A percentile compares a stretch with the other conserved stretches of the same genome.
Evolutionary conservation across 208 protist species (phyloP).

Genomic region (Vickermania ingenoplastis): DNA sequence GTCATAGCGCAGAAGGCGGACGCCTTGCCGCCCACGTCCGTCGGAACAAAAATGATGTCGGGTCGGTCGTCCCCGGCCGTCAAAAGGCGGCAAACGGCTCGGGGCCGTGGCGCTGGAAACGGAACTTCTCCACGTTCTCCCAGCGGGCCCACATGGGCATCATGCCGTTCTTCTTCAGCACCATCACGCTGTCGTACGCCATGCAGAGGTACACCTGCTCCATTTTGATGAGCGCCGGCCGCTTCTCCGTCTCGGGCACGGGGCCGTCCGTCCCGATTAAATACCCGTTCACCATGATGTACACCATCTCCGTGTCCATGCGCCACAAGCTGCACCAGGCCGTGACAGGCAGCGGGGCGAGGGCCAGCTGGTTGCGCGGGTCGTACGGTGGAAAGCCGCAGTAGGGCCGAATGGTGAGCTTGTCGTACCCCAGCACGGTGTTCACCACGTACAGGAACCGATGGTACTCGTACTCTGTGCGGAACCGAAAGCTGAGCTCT

Average conservation of each 20-base stretch:
- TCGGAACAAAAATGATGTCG: constrained; percentile 52
- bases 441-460: neutral
- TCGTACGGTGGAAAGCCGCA: constrained; percentile 3
- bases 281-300: neutral
- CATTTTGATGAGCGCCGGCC: constrained; percentile 3
- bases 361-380: neutral
- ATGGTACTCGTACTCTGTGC: neutral
- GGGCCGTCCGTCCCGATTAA: neutral
- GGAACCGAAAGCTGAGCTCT: neutral
- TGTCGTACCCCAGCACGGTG: constrained; percentile 3
- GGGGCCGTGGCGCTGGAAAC: constrained; percentile 26
- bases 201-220: constrained; percentile 46
- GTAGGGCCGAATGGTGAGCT: neutral
- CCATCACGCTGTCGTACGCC: constrained; percentile 49
- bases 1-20: constrained; percentile 25
- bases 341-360: neutral
- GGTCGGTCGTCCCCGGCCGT: constrained; percentile 28
- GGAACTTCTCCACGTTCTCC: constrained; percentile 33
- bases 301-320: constrained; percentile 1
- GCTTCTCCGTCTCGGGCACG: neutral
- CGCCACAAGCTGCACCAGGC: neutral
- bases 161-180: constrained; percentile 38
- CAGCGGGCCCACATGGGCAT: constrained; percentile 52
- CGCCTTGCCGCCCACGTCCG: constrained; percentile 19
- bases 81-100: constrained; percentile 42